Evolutionary conservation across 148 eudicot species (phyloP), one percentile per base, ranked within the genome.

Genomic region (Oxyria digyna): DNA sequence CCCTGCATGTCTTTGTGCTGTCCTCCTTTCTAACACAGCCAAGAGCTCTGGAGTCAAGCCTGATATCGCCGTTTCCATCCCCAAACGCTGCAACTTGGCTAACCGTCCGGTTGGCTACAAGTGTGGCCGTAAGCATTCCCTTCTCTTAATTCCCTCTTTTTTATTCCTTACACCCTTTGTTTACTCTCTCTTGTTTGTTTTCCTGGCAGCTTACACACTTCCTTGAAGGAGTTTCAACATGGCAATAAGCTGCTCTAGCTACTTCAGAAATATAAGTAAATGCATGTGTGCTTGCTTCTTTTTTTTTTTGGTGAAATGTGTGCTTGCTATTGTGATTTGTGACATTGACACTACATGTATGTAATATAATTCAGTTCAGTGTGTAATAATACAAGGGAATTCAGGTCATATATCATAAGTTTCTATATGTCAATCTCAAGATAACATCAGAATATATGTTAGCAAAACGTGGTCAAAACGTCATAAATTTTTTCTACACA

Each of bases 81-180:
- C 91, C 54, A 85, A 86, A 68, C 79, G 87, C 15, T 85, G 93
- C 73, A 77, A 81, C 78, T 46, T 87, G 6, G 85, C 78, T 35
- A 69, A 87, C 59, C 87, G 87, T 42, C 87, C 86, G 49, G 82
- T 87, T 27, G 93, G 89, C n/a, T 91, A 83, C 82, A 78, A 85
- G 72, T 86, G 89, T 45, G 89, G 91, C 17, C 74, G 91, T 87
- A 70, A 71, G 79, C 70, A 18, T 42, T 40, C 63, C 26, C 0
- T 18, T 17, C 20, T 21, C 59, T 3, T 35, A 6, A 35, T 35
- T 35, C 4, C 4, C 59, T 54, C 9, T 10, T 11, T 5, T 24
- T 24, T 2, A 9, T 11, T 54, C 15, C 14, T n/a, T 18, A 27
- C 10, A 15, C 1, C 23, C n/a, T 32, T 23, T 41, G 6, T 6